phyloP scores from a whole-genome alignment of 495 filamentous ascomycete genomes.

The Elasticomyces elasticus region DNA sequence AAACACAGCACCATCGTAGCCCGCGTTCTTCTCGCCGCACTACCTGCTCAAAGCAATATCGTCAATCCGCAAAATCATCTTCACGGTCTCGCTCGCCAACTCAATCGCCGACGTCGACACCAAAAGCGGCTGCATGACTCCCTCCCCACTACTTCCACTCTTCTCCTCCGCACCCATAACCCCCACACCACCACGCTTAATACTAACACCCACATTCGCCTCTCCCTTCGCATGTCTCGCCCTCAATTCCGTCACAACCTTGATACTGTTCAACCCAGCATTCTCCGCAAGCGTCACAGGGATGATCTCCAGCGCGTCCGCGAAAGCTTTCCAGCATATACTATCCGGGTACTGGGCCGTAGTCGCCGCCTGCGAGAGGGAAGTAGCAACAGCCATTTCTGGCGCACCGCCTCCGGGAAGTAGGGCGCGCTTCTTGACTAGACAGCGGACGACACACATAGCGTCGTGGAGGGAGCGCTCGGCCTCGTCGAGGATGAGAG shows the following conservation, averaged over 20 bases:
- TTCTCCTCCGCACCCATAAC: constrained; percentile 93
- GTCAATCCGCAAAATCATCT: constrained; percentile 97
- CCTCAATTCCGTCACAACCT: constrained; percentile 93
- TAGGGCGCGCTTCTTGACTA: constrained; percentile 94
- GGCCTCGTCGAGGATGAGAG: constrained; percentile 88
- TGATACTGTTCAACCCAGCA: constrained; percentile 92
- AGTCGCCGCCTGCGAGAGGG: constrained; percentile 69
- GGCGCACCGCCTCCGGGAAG: constrained; percentile 94
- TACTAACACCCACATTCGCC: constrained; percentile 92
- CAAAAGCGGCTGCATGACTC: constrained; percentile 88
- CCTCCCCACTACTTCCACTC: constrained; percentile 70
- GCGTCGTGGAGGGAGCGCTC: constrained; percentile 94
- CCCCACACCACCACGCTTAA: constrained; percentile 87
- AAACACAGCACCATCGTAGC: not conserved
- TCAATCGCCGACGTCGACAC: constrained; percentile 97
- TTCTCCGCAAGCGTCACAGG: constrained; percentile 96
- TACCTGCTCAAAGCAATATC: constrained; percentile 59
- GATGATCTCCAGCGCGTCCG: constrained; percentile 94
- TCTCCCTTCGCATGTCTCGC: constrained; percentile 90
- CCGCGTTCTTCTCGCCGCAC: not conserved
- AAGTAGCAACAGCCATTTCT: constrained; percentile 85
- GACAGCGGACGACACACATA: constrained; percentile 90
- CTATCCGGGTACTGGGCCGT: constrained; percentile 79
- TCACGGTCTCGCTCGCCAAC: constrained; percentile 92
- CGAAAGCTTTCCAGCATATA: constrained; percentile 98